These are phyloP conservation scores for Monosporascus cannonballus DNA, from an alignment of 2,329 filamentous ascomycete genomes.

Conservation along the genomic window DNA sequence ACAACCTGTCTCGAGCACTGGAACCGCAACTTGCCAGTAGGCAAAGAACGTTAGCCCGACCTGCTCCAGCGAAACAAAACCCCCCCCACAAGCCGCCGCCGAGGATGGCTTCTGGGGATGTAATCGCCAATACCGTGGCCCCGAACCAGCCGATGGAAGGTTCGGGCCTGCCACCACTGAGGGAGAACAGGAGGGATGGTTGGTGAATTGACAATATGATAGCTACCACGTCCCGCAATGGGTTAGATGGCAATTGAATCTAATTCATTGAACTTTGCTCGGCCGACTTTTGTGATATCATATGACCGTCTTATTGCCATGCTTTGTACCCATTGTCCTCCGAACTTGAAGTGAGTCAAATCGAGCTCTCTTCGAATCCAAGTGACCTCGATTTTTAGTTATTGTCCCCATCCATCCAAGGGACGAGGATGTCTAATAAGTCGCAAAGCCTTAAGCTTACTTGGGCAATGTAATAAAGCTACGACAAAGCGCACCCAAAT, in stretches of 20 bases:
- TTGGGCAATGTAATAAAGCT: too few species aligned
- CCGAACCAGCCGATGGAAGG: constrained; percentile 7
- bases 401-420: too few species aligned
- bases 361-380: too few species aligned
- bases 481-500: too few species aligned
- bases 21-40: constrained; percentile 5
- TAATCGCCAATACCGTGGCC: constrained; percentile 3
- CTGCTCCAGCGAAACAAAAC: constrained; percentile 19
- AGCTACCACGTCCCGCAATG: constrained; percentile 17
- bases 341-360: too few species aligned
- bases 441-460: too few species aligned
- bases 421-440: too few species aligned
- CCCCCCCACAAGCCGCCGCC: neutral
- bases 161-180: constrained; percentile 3
- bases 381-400: too few species aligned
- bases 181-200: neutral
- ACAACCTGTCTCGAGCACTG: constrained; percentile 18
- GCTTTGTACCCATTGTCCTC: neutral
- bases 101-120: constrained; percentile 2
- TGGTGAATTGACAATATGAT: constrained; percentile 8
- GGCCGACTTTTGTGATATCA: neutral
- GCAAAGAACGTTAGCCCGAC: constrained; percentile 5
- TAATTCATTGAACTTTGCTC: constrained; percentile 27
- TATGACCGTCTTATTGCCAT: neutral
- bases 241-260: constrained; percentile 45